These are phyloP conservation scores for Fraxinus greggii DNA, from an alignment of 305 asterid genomes.

Conservation along the genomic window DNA sequence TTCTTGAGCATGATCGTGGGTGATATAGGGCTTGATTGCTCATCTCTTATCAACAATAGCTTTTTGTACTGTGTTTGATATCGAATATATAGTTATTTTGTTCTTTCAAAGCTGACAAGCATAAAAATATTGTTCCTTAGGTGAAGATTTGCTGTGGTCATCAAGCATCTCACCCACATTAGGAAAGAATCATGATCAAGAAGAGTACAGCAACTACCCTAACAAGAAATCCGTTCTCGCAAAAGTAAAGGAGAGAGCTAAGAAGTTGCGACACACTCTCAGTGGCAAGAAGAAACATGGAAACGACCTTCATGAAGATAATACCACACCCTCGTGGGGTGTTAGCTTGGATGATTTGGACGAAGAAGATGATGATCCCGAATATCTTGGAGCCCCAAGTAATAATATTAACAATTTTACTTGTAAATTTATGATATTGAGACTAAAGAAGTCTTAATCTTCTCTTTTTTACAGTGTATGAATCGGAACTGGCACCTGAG, in stretches of 20 bases:
- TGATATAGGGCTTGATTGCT: background rate
- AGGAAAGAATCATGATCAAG: constrained; percentile 42
- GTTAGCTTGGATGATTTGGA: constrained; percentile 40
- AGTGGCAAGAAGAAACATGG: constrained; percentile 56
- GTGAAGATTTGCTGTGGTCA: constrained; percentile 36
- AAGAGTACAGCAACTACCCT: constrained; percentile 41
- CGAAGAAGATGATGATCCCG: constrained; percentile 60
- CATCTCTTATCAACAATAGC: background rate
- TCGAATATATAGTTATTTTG: background rate
- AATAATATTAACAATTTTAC: constrained; percentile 21
- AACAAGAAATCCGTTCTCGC: constrained; percentile 67
- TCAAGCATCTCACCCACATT: constrained; percentile 35
- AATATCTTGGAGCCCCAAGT: constrained; percentile 97
- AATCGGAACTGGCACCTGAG: constrained; percentile 83
- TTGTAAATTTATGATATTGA: background rate
- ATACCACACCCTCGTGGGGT: constrained; percentile 44
- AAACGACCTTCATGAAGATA: constrained; percentile 29
- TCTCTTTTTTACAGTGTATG: constrained; percentile 60
- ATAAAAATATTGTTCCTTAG: constrained; percentile 18
- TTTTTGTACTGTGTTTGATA: background rate
- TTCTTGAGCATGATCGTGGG: background rate
- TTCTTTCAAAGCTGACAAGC: background rate
- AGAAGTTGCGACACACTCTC: constrained; percentile 57
- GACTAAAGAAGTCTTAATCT: background rate
- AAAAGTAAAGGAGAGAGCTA: constrained; percentile 78